Base-by-base conservation (phyloP, 1,139 yeast genomes). In the Spencermartinsiella ligniputridi region DNA sequence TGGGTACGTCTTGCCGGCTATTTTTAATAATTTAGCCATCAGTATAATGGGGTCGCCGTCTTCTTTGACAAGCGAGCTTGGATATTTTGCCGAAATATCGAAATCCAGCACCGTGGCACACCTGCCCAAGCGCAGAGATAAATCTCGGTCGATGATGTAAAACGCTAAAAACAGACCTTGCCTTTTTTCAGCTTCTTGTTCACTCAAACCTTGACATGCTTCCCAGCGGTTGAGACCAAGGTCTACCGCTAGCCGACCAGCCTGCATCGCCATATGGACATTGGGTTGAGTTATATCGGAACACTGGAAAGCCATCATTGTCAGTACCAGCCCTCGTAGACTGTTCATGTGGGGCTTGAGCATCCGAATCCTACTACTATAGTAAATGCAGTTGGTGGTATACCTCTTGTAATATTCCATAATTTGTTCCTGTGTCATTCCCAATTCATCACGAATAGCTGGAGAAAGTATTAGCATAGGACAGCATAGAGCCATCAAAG, bases 141-240 rank as follows among this genome's bases (percentile, higher is more conserved):
- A 55, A 34, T 76, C 81, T 52, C 74, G 72, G 55, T 83, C 90
- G 36, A 71, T 58, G 37, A 66, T 61, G 51, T 76, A 79, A 47
- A 83, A 73, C 30, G 66, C 50, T 78, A 83, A 77, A 80, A 84
- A 83, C 1, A 80, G 46, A 9, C 62, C 60, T 33, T 76, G 62
- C 24, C 79, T 64, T 9, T 63, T 60, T 3, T 58, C 52, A 4
- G 66, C 67, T 37, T 78, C 82, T 2, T 58, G 64, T 0, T 53
- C 52, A 0, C 70, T 46, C 19, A 78, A 53, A 0, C 71, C 69
- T 5, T 55, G 53, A 41, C 72, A 71, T 2, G 75, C 62, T 51
- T 82, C 87, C 13, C 63, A 64, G 27, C 87, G 64, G 56, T 84
- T 85, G 19, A 85, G 64, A 0, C 94, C 94, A 46, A 82, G 62